A percentile compares a stretch with the other conserved stretches of the same genome.
Evolutionary conservation across 2,329 filamentous ascomycete species (phyloP).

Genomic region (Macrophomina pseudophaseolina): DNA sequence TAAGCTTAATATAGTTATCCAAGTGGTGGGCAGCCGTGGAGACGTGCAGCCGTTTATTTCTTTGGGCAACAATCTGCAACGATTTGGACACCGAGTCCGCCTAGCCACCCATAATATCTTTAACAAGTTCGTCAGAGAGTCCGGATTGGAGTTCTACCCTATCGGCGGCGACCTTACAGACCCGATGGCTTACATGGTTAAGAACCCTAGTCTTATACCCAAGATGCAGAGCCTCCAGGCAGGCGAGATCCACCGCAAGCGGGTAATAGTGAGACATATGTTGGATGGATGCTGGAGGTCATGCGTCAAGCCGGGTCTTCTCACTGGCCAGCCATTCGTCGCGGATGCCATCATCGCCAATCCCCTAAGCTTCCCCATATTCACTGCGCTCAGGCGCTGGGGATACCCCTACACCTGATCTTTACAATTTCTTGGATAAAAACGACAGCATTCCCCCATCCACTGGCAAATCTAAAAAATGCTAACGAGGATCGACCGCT

Average conservation of each 20-base stretch:
- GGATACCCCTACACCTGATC: slow-evolving; percentile 32
- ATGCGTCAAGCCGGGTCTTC: slow-evolving; percentile 26
- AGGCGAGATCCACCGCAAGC: slow-evolving; percentile 36
- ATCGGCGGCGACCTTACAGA: slow-evolving; percentile 63
- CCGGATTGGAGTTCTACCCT: slow-evolving; percentile 61
- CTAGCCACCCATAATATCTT: slow-evolving; percentile 63
- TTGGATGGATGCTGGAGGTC: slow-evolving; percentile 42
- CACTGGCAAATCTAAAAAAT: slow-evolving; percentile 54
- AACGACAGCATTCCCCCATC: slow-evolving; percentile 55
- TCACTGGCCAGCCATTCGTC: slow-evolving; percentile 26
- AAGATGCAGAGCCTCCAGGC: slow-evolving; percentile 35
- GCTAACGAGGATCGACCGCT: slow-evolving; percentile 39
- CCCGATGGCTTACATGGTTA: slow-evolving; percentile 73
- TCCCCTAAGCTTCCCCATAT: slow-evolving; percentile 31
- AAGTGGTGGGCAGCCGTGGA: slow-evolving; percentile 59
- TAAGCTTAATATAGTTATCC: slow-evolving; percentile 61
- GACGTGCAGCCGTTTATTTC: slow-evolving; percentile 67
- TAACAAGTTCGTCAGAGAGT: slow-evolving; percentile 57
- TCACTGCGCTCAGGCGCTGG: slow-evolving; percentile 30
- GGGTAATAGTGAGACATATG: slow-evolving; percentile 37
- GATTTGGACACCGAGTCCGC: slow-evolving; percentile 60
- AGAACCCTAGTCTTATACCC: slow-evolving; percentile 69
- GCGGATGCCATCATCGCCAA: slow-evolving; percentile 32
- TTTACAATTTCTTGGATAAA: slow-evolving; percentile 56
- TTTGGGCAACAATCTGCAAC: slow-evolving; percentile 57